A percentile compares a stretch with the other conserved stretches of the same genome.
These are phyloP conservation scores for Kodamaea suecica DNA, from an alignment of 1,139 yeast genomes.

Conservation along the genomic window DNA sequence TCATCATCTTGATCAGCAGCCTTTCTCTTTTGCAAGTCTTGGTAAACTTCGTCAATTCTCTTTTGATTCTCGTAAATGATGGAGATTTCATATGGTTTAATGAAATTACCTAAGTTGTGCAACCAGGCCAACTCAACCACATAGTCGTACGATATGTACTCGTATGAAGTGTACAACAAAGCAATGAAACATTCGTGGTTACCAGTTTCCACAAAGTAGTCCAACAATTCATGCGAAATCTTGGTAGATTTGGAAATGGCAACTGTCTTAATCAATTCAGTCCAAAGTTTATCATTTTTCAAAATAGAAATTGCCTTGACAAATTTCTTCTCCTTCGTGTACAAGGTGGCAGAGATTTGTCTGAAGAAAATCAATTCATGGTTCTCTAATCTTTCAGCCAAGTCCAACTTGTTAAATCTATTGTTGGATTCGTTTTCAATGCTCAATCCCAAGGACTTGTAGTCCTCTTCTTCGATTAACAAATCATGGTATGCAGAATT, in stretches of 20 bases:
- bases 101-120: constrained; percentile 70
- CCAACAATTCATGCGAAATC: constrained; percentile 83
- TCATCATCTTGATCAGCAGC: constrained; percentile 52
- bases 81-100: constrained; percentile 89
- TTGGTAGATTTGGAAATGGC: constrained; percentile 75
- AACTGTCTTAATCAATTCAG: constrained; percentile 90
- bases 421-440: constrained; percentile 79
- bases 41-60: constrained; percentile 60
- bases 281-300: constrained; percentile 92
- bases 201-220: constrained; percentile 95
- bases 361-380: constrained; percentile 90
- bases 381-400: constrained; percentile 90
- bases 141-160: constrained; percentile 73
- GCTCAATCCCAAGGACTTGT: constrained; percentile 81
- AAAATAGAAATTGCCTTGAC: constrained; percentile 82
- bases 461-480: constrained; percentile 94
- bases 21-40: constrained; percentile 69
- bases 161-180: constrained; percentile 81
- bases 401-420: constrained; percentile 86
- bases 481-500: constrained; percentile 94
- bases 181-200: constrained; percentile 96
- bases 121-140: constrained; percentile 92
- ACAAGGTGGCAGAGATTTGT: constrained; percentile 91
- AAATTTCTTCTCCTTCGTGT: constrained; percentile 93
- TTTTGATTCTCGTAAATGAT: constrained; percentile 74